Conservation (phyloP, 192 early-diverging fungal genomes). For the Allomyces javanicus region DNA sequence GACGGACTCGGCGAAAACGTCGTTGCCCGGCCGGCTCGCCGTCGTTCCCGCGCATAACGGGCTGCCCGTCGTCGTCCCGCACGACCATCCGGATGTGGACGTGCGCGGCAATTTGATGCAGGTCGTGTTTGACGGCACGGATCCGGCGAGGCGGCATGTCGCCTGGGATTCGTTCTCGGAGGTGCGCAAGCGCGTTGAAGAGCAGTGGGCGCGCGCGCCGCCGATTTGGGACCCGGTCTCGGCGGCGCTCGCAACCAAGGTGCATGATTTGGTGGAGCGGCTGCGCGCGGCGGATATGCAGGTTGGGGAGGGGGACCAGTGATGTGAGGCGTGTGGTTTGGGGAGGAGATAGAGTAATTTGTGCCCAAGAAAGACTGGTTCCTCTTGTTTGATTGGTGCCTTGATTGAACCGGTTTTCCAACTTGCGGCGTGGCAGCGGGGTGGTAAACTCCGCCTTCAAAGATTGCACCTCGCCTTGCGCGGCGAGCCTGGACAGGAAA, state of each 20-base stretch:
- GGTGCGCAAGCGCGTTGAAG: constrained; percentile 27
- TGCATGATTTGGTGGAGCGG: neutral
- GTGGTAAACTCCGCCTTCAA: too few species aligned
- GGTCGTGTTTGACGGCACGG: constrained; percentile 38
- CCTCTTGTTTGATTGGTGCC: neutral
- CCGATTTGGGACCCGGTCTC: constrained; percentile 13
- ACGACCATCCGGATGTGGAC: constrained; percentile 6
- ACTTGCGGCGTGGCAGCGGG: too few species aligned
- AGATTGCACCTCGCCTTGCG: too few species aligned
- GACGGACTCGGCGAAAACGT: constrained; percentile 44
- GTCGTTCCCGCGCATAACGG: constrained; percentile 19
- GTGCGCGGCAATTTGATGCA: constrained; percentile 21
- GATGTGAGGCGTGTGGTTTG: too few species aligned
- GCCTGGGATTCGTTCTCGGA: constrained; percentile 41
- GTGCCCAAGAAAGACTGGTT: neutral
- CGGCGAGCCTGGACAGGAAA: too few species aligned
- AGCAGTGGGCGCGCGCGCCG: constrained; percentile 37
- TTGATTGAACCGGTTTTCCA: too few species aligned
- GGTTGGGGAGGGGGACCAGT: too few species aligned
- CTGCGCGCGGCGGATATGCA: neutral
- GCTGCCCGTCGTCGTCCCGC: constrained; percentile 3
- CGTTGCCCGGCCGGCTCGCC: constrained; percentile 48
- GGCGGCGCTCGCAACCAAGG: constrained; percentile 5
- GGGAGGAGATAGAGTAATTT: too few species aligned
- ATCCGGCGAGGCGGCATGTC: neutral